Conservation (phyloP, 1,284 basidiomycete genomes). For the Volvariella surrecta region DNA sequence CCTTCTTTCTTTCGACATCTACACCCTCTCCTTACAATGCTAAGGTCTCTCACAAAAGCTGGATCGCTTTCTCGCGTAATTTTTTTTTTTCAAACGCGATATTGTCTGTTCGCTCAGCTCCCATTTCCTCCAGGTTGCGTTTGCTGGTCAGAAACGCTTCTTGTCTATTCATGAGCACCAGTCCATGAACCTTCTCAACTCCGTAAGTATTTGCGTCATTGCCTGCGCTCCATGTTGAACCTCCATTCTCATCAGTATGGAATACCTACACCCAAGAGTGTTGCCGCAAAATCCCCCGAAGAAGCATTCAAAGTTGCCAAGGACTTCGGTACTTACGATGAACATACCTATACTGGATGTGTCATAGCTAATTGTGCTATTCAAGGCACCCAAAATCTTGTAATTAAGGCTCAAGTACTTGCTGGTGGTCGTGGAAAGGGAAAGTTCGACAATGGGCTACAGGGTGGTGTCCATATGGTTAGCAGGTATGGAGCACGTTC, state of each 20-base stretch:
- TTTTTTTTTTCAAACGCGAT: slow-evolving; percentile 8
- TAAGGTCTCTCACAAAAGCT: slow-evolving; percentile 54
- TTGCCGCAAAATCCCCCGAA: slow-evolving; percentile 80
- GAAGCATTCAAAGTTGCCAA: slow-evolving; percentile 90
- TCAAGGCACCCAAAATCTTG: slow-evolving; percentile 63
- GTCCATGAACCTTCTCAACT: slow-evolving; percentile 91
- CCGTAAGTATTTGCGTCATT: slow-evolving; percentile 39
- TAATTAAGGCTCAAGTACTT: slow-evolving; percentile 98
- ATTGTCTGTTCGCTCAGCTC: background rate
- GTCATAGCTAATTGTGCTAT: background rate
- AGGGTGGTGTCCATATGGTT: slow-evolving; percentile 96
- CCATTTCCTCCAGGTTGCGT: slow-evolving; percentile 36
- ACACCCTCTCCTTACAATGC: slow-evolving; percentile 35
- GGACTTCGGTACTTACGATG: slow-evolving; percentile 70
- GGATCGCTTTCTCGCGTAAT: slow-evolving; percentile 53
- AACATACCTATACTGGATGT: background rate
- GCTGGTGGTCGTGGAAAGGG: slow-evolving; percentile 99
- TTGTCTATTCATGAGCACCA: slow-evolving; percentile 99
- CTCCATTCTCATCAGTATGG: slow-evolving; percentile 64
- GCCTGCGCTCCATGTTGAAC: slow-evolving; percentile 3
- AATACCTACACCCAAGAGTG: slow-evolving; percentile 90
- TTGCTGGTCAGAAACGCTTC: slow-evolving; percentile 83
- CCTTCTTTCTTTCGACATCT: slow-evolving; percentile 14
- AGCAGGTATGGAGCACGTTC: slow-evolving; percentile 54
- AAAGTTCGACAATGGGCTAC: slow-evolving; percentile 92